Evolutionary conservation across 164 flowering plant genomes (phyloP), one percentile per base, ranked within the genome.

Genomic region (Stephania japonica): DNA sequence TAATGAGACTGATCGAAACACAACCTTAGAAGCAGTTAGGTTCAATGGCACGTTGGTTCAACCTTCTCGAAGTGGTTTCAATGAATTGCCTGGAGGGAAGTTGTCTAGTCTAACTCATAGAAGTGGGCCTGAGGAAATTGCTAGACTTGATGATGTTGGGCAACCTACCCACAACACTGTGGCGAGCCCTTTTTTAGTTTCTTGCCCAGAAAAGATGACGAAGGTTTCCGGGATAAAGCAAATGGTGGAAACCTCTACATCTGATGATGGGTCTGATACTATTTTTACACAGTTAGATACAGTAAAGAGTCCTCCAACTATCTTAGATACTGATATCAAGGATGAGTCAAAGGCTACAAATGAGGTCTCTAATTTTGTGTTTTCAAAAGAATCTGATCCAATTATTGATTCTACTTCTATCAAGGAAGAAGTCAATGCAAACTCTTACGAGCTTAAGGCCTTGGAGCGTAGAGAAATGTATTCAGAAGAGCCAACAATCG

Each of bases 401-500:
- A 68, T 65, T 72, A 70, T 49, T 72, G 85, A 79, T 72, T 67
- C 44, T 78, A 12, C 69, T 47, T 62, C 79, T 21, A 74, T 70
- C 4, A 78, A 78, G 65, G 23, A 66, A 27, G 86, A 77, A 65
- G 76, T 78, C 42, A 70, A 80, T 74, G 84, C 75, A 73, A 70
- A 69, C 24, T 82, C 84, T 77, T 78, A 83, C 25, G 71, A 76
- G 23, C 81, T 84, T 72, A 38, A 23, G n/a, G 26, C 71, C 62
- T 73, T 78, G 49, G 81, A 81, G 63, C 82, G 77, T 71, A 78
- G 73, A 76, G 87, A 76, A 44, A 72, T 67, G 75, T 77, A 47
- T 81, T 72, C 80, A 24, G 93, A 87, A 69, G 88, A 84, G 73
- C 76, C 79, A 61, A 76, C 75, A 16, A 81, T 75, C 56, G 12